A percentile compares a stretch with the other conserved stretches of the same genome.
phyloP scores from a whole-genome alignment of 148 eudicot species.

The Fallopia convolvulus region DNA sequence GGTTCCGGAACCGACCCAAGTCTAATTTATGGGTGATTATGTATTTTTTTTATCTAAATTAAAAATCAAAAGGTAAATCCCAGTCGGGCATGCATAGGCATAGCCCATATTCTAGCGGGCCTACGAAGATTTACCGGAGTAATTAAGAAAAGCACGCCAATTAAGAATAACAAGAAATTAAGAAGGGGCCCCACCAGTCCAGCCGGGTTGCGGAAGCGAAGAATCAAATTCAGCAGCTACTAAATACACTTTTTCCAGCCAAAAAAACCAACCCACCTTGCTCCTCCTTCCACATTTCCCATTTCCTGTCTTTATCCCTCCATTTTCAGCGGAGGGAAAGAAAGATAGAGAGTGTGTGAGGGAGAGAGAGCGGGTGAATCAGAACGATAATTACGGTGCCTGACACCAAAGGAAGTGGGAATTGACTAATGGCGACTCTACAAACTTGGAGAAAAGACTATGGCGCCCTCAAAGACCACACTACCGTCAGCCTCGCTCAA shows the following conservation, averaged over 20 bases:
- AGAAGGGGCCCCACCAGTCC: background rate
- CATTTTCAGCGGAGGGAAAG: background rate
- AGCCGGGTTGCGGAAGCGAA: conserved; percentile 2
- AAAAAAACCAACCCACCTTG: conserved; percentile 1
- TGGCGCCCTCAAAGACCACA: conserved; percentile 90
- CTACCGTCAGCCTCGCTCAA: conserved; percentile 90
- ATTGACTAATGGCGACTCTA: conserved; percentile 55
- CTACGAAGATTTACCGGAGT: background rate
- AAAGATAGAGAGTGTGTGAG: background rate
- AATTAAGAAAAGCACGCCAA: background rate
- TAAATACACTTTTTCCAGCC: background rate
- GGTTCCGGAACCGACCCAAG: no score
- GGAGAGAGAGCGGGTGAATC: background rate
- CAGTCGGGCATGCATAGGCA: no score
- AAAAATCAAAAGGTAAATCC: background rate
- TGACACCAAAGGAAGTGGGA: conserved; percentile 4
- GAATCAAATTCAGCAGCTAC: background rate
- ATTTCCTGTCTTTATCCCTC: background rate
- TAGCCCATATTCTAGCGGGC: no score
- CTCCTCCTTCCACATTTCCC: background rate
- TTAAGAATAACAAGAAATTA: background rate
- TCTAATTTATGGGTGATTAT: no score
- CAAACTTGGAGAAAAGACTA: conserved; percentile 81
- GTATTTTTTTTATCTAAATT: no score
- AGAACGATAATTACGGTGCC: conserved; percentile 29